phyloP scores from a whole-genome alignment of 768 basidiomycete species.

The Lentinula sp. region DNA sequence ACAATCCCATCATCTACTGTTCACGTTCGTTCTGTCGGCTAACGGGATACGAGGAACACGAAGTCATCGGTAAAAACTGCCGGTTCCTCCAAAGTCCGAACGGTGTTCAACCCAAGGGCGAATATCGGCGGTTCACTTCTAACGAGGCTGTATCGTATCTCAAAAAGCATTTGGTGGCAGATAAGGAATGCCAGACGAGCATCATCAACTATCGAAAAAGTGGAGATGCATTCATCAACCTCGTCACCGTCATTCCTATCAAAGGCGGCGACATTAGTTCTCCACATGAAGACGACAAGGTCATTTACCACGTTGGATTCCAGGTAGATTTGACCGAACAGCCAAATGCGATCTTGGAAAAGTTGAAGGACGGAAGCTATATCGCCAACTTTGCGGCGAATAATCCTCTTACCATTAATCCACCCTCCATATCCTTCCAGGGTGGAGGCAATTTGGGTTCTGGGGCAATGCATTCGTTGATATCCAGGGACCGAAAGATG shows the following conservation, averaged over 20 bases:
- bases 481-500: conserved; percentile 25
- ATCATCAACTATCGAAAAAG: conserved; percentile 87
- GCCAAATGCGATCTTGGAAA: conserved; percentile 77
- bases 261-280: conserved; percentile 47
- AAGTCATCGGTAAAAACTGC: conserved; percentile 88
- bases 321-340: conserved; percentile 90
- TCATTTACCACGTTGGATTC: conserved; percentile 90
- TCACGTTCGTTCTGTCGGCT: conserved; percentile 76
- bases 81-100: conserved; percentile 85
- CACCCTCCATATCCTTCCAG: background rate
- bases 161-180: conserved; percentile 55
- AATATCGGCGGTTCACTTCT: conserved; percentile 49
- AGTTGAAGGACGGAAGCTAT: conserved; percentile 74
- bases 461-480: background rate
- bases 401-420: background rate
- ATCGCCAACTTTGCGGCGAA: conserved; percentile 48
- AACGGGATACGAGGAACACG: conserved; percentile 68
- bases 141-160: conserved; percentile 59
- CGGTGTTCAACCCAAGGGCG: conserved; percentile 28
- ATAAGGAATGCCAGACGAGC: conserved; percentile 85
- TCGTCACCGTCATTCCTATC: conserved; percentile 88
- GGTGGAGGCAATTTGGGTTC: background rate
- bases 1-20: conserved; percentile 87
- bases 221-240: conserved; percentile 84
- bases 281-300: conserved; percentile 56